These are phyloP conservation scores for Rhizopus arrhizus DNA, from an alignment of 371 early-diverging fungal genomes.

Conservation along the genomic window DNA sequence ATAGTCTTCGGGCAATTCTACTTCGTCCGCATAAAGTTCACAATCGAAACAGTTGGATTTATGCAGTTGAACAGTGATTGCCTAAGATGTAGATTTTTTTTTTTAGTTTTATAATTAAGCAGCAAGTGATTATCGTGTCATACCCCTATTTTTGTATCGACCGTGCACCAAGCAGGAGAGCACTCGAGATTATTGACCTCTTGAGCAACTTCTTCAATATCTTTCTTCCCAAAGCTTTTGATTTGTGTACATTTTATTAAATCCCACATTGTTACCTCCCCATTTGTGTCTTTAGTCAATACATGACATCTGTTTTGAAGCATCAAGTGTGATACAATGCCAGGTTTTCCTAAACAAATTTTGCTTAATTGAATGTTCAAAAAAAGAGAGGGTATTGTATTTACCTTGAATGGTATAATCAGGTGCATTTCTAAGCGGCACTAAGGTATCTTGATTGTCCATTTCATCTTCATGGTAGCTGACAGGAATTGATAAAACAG, in stretches of 20 bases:
- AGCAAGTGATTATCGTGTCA: slow-evolving; percentile 6
- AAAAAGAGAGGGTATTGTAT: too few species aligned
- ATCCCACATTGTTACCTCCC: slow-evolving; percentile 89
- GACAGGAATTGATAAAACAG: slow-evolving; percentile 54
- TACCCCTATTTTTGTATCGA: slow-evolving; percentile 89
- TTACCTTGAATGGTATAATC: slow-evolving; percentile 46
- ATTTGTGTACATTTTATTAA: slow-evolving; percentile 70
- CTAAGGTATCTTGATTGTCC: slow-evolving; percentile 40
- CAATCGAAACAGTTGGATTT: slow-evolving; percentile 81
- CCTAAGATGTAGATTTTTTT: slow-evolving; percentile 26
- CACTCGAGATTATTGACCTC: slow-evolving; percentile 75
- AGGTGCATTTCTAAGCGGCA: slow-evolving; percentile 44
- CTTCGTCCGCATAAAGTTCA: slow-evolving; percentile 82
- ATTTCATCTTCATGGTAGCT: slow-evolving; percentile 53
- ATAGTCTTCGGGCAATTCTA: slow-evolving; percentile 50
- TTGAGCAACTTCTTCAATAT: slow-evolving; percentile 63
- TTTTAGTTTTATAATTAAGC: not conserved
- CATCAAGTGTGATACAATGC: slow-evolving; percentile 67
- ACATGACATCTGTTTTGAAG: slow-evolving; percentile 87
- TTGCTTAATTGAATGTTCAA: too few species aligned
- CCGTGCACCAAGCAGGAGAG: slow-evolving; percentile 87
- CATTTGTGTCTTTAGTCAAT: slow-evolving; percentile 82
- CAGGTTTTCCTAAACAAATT: slow-evolving; percentile 56
- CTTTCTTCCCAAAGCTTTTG: slow-evolving; percentile 60
- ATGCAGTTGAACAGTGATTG: slow-evolving; percentile 84